Percentiles rank a stretch among this genome's conserved stretches.
Conservation (phyloP, 2,329 filamentous ascomycete genomes). For the Thielaviopsis musarum region DNA sequence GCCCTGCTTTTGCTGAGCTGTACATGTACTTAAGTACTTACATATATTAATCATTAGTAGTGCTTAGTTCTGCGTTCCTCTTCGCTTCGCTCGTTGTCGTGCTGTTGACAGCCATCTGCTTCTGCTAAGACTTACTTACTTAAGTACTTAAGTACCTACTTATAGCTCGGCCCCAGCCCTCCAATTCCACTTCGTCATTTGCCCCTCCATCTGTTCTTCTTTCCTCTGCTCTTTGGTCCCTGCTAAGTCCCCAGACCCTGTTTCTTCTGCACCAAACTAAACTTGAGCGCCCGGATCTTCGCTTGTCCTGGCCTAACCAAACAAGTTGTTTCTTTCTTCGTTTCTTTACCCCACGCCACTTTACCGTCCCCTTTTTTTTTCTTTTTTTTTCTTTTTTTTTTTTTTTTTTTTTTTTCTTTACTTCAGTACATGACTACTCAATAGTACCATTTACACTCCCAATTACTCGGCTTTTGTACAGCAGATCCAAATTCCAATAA, state of each 20-base stretch:
- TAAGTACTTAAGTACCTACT: neutral
- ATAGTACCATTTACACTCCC: neutral
- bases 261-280: neutral
- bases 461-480: neutral
- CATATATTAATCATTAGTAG: too few relatives aligned
- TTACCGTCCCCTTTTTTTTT: neutral
- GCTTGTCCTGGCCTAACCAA: neutral
- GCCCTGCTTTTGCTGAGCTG: too few relatives aligned
- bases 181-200: neutral
- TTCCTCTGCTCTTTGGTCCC: neutral
- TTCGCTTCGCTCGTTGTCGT: neutral
- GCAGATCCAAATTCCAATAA: too few relatives aligned
- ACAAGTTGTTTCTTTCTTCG: neutral
- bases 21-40: too few relatives aligned
- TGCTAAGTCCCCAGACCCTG: neutral
- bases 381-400: neutral
- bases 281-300: neutral
- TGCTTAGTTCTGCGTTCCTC: too few relatives aligned
- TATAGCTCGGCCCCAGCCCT: neutral
- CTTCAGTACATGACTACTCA: neutral
- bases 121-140: neutral
- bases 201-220: neutral
- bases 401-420: neutral
- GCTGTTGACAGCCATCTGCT: neutral
- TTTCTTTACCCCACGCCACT: neutral